A percentile compares a stretch with the other conserved stretches of the same genome.
Evolutionary conservation across 2,329 filamentous ascomycete genomes (phyloP).

Genomic region (Sporothrix phasma): DNA sequence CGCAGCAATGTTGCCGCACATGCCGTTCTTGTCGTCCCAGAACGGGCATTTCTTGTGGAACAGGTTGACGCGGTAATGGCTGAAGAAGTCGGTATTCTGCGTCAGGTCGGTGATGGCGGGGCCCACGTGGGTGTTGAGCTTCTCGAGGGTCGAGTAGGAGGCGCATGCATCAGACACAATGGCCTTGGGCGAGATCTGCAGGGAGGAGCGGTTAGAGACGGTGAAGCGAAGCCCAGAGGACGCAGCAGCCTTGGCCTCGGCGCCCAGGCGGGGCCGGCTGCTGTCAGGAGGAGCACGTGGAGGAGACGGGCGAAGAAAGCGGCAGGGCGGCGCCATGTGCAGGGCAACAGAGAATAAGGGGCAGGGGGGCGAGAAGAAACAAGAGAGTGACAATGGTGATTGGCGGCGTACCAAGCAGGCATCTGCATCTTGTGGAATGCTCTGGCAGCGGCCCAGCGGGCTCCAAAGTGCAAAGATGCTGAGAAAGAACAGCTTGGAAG

Average conservation of each 20-base stretch:
- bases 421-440: constrained; percentile 30
- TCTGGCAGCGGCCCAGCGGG: constrained; percentile 37
- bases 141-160: constrained; percentile 83
- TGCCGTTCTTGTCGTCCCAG: constrained; percentile 84
- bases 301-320: not conserved
- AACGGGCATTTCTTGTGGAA: constrained; percentile 94
- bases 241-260: constrained; percentile 13
- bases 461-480: constrained; percentile 47
- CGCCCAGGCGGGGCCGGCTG: not conserved
- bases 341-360: constrained; percentile 8
- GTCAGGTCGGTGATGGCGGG: constrained; percentile 74
- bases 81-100: constrained; percentile 89
- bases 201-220: constrained; percentile 31
- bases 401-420: constrained; percentile 43
- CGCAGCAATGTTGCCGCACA: constrained; percentile 97
- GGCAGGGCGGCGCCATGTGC: constrained; percentile 9
- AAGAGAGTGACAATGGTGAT: constrained; percentile 11
- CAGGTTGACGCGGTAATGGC: constrained; percentile 89
- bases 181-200: constrained; percentile 73
- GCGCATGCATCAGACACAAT: constrained; percentile 92
- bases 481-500: constrained; percentile 45
- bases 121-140: constrained; percentile 66
- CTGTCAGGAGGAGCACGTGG: constrained; percentile 19
- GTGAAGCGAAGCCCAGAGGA: constrained; percentile 19
- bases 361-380: constrained; percentile 14